Percentiles rank a stretch among this genome's conserved stretches.
Conservation (phyloP, 768 basidiomycete species). For the Trametes cingulata region DNA sequence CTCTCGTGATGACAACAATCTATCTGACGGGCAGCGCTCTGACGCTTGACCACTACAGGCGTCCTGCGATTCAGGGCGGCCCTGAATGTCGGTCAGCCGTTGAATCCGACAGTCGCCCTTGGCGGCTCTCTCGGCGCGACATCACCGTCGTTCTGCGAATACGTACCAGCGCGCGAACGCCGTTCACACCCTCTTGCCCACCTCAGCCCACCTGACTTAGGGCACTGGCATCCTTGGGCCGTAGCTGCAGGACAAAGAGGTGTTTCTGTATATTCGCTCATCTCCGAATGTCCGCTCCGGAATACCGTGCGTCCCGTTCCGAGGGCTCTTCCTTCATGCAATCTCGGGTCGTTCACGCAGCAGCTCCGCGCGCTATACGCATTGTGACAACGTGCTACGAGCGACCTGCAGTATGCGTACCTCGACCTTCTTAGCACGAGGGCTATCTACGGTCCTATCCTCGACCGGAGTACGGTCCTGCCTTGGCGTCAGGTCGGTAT, state of each 20-base stretch:
- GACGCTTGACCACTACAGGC: background rate
- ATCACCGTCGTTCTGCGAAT: background rate
- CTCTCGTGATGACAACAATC: background rate
- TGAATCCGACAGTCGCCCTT: background rate
- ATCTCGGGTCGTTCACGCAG: background rate
- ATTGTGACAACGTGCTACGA: slow-evolving; percentile 7
- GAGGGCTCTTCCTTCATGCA: slow-evolving; percentile 1
- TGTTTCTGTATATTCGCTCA: background rate
- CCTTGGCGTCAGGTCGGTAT: slow-evolving; percentile 1
- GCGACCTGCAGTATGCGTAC: background rate
- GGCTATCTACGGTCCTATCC: background rate
- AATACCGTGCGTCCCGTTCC: slow-evolving; percentile 15
- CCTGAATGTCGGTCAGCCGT: too few relatives aligned
- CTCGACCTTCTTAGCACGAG: background rate
- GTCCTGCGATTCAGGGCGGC: background rate
- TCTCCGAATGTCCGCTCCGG: slow-evolving; percentile 18
- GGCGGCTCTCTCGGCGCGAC: slow-evolving; percentile 1
- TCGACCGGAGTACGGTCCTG: slow-evolving; percentile 8
- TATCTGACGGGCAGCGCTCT: background rate
- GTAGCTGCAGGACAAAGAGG: too few relatives aligned
- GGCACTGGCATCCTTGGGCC: background rate
- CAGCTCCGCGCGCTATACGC: slow-evolving; percentile 7
- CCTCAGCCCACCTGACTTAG: background rate
- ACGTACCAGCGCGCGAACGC: background rate
- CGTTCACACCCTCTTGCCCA: background rate